Evolutionary conservation across 345 rosid species (phyloP), one percentile per base, ranked within the genome.

Genomic region (Litchi chinensis): DNA sequence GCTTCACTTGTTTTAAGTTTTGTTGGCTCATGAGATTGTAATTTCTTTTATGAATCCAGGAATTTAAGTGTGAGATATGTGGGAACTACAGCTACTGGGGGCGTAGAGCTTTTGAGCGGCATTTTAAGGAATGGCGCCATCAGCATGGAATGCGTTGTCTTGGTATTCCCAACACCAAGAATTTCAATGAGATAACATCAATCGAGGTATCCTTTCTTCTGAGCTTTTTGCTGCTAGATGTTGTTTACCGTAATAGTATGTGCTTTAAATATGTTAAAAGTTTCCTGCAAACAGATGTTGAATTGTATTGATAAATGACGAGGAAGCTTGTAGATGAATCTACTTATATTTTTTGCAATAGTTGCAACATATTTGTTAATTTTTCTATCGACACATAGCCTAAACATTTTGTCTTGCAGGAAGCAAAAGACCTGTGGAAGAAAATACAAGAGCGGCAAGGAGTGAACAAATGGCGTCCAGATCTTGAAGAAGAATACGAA

Each of bases 111-210:
- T 97, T 89, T 63, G 99, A 97, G 91, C 85, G 98, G 77, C 98
- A 97, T 84, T 97, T 97, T 82, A 94, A 97, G 91, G 99, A 97
- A 86, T 90, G 91, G 92, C 90, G 95, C 21, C 99, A 97, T 88
- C 99, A 97, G 78, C 99, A 97, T 81, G 99, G 99, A 65, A 97
- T 97, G 99, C 98, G 98, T 43, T 97, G 98, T 82, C 88, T 94
- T 70, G 98, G 98, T 77, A 97, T 97, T 76, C 99, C 99, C 54
- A 97, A 97, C 88, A 97, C 99, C 44, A 97, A 97, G 86, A 97
- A 97, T 87, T 97, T 97, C 77, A 97, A 97, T 13, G 98, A 97
- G 84, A 92, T 97, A 84, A 97, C 98, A 22, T 92, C 97, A 0
- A 97, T 97, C 60, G 89, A 87, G 91, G 99, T 94, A 79, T 40